Evolutionary conservation across 176 grass and related monocot species (phyloP), one percentile per base, ranked within the genome.

Genomic region (Bonia amplexicaulis): DNA sequence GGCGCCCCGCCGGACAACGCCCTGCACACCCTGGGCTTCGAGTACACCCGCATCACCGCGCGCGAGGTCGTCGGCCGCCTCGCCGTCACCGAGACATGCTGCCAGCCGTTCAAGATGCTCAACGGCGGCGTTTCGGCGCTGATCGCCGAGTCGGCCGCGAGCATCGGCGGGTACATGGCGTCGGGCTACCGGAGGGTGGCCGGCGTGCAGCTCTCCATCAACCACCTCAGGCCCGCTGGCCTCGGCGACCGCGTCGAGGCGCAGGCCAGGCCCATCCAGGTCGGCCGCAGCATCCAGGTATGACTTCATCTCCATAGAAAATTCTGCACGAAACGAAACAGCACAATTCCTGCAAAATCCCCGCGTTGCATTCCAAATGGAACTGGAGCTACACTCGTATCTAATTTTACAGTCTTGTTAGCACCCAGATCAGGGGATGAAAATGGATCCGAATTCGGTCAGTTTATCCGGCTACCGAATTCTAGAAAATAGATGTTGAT

Each of bases 161-260:
- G 95, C 85, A 71, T 97, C 69, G 92, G 95, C 47, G 87, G 84
- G 22, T 93, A 90, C 77, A 53, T 90, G 9, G 87, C 95, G 35
- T 83, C 95, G 0, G 90, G 82, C 12, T 88, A 88, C 82, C 82
- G 69, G 49, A 66, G 90, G 69, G 75, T 90, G 4, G 92, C 90
- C 22, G 95, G 95, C 67, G 92, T 97, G 45, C 90, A 94, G 85
- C 92, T 97, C 22, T 93, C 88, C 55, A 93, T 92, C 80, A 97
- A 94, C 84, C 92, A 97, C 81, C 44, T 97, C 89, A 81, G 80
- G 23, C 78, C 90, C 2, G 95, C 90, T 3, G 76, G 69, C 63
- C 92, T 94, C 58, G 92, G 95, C 72, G 87, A 97, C 29, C 59
- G 85, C n/a, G 40, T 93, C 44, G 78, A 88, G 65, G 88, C 88